Conservation (phyloP, 2,329 filamentous ascomycete genomes). For the Monosporascus sp. region DNA sequence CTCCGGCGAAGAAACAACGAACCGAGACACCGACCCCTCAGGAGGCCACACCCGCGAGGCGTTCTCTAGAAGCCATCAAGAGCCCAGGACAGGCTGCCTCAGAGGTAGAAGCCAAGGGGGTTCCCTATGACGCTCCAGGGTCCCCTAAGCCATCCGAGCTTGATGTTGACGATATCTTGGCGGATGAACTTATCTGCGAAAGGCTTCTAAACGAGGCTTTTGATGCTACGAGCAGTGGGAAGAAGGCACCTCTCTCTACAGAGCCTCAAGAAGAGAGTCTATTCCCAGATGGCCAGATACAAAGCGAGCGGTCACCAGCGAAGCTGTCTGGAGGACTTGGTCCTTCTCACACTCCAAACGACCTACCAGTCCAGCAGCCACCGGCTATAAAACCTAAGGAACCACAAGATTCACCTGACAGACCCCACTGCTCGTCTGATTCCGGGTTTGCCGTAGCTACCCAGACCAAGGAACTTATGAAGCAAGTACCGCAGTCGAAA, state of each 20-base stretch:
- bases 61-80: slow-evolving; percentile 3
- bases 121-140: background rate
- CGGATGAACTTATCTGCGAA: slow-evolving; percentile 4
- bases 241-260: background rate
- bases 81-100: slow-evolving; percentile 1
- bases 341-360: background rate
- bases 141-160: background rate
- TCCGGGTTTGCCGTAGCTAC: background rate
- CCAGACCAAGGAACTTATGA: background rate
- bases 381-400: background rate
- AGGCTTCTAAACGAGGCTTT: slow-evolving; percentile 6
- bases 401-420: too few relatives aligned
- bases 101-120: background rate
- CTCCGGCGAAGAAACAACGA: slow-evolving; percentile 13
- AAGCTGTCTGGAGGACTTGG: background rate
- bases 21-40: slow-evolving; percentile 2
- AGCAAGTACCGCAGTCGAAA: slow-evolving; percentile 6
- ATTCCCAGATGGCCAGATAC: background rate
- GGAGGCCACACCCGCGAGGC: slow-evolving; percentile 2
- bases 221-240: background rate
- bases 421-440: background rate
- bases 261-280: background rate
- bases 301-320: background rate
- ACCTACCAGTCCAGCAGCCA: slow-evolving; percentile 1
- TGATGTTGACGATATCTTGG: slow-evolving; percentile 4